Conservation (phyloP, 2,329 filamentous ascomycete genomes). For the Furcasterigmium furcatum region DNA sequence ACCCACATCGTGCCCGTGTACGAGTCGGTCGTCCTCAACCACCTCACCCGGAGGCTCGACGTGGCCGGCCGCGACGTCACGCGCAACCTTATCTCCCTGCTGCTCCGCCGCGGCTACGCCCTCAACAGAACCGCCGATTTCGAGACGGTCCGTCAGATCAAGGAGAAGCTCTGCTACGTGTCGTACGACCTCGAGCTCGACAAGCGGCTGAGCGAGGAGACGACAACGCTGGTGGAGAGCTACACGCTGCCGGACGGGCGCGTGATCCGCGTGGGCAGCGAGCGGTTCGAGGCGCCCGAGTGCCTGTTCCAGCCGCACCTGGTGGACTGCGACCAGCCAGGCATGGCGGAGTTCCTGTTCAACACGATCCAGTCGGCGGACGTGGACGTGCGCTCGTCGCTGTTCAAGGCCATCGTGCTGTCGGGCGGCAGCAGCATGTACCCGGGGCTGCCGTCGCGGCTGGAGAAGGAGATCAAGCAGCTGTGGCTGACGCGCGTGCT, state of each 20-base stretch:
- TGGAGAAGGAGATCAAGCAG: constrained; percentile 99
- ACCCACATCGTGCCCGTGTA: constrained; percentile 99
- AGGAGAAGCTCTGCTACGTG: constrained; percentile 99
- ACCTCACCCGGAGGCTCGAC: constrained; percentile 89
- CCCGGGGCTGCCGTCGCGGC: constrained; percentile 84
- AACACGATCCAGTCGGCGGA: constrained; percentile 97
- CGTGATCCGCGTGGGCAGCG: constrained; percentile 92
- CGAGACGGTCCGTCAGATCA: constrained; percentile 98
- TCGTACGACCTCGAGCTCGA: constrained; percentile 97
- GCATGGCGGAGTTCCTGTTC: constrained; percentile 96
- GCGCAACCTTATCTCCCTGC: constrained; percentile 93
- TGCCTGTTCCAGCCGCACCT: constrained; percentile 98
- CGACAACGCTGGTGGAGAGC: constrained; percentile 93
- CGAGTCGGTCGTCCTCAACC: constrained; percentile 96
- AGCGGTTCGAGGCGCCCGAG: constrained; percentile 96
- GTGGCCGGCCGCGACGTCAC: constrained; percentile 97
- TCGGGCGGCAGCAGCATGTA: constrained; percentile 99
- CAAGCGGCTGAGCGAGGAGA: constrained; percentile 94
- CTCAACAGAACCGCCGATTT: constrained; percentile 98
- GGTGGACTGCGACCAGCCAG: constrained; percentile 94
- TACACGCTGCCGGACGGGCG: constrained; percentile 96
- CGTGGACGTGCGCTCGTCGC: constrained; percentile 86
- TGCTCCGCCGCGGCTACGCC: constrained; percentile 90
- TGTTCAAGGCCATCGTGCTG: constrained; percentile 97
- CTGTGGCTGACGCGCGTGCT: constrained; percentile 93